These are phyloP conservation scores for Blastocystis sp. DNA, from an alignment of 352 stramenopile genomes.

Conservation along the genomic window DNA sequence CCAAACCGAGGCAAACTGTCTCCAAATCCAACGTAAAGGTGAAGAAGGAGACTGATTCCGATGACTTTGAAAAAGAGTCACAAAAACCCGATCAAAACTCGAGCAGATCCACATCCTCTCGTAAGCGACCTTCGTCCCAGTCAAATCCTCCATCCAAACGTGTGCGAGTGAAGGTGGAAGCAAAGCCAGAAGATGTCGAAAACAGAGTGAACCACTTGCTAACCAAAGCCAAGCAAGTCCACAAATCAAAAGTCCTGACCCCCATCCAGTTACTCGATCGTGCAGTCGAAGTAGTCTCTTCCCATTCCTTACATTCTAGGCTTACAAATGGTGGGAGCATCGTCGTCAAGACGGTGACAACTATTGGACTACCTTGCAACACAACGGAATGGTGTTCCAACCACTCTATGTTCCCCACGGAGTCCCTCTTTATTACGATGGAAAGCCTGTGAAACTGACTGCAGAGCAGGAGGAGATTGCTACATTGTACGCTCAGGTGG, in stretches of 20 bases:
- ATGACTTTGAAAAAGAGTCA: background rate
- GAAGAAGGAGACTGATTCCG: slow-evolving; percentile 64
- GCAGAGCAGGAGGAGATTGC: slow-evolving; percentile 85
- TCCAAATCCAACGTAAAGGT: background rate
- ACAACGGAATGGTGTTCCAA: slow-evolving; percentile 95
- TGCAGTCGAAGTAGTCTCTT: slow-evolving; percentile 66
- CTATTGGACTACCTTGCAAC: slow-evolving; percentile 97
- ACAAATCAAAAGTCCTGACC: slow-evolving; percentile 47
- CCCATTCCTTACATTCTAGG: slow-evolving; percentile 87
- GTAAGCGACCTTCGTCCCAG: slow-evolving; percentile 53
- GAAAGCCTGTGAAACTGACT: slow-evolving; percentile 84
- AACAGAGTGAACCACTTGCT: slow-evolving; percentile 60
- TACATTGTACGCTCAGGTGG: slow-evolving; percentile 69
- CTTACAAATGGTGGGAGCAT: slow-evolving; percentile 98
- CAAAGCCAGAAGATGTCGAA: slow-evolving; percentile 53
- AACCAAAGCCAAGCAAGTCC: slow-evolving; percentile 58
- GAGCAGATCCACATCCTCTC: slow-evolving; percentile 6
- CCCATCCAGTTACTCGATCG: slow-evolving; percentile 40
- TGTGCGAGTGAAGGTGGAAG: background rate
- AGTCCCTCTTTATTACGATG: slow-evolving; percentile 77
- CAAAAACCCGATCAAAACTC: no score
- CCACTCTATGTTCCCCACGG: slow-evolving; percentile 88
- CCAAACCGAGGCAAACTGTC: background rate
- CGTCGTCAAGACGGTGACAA: slow-evolving; percentile 64
- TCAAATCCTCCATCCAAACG: background rate